Conservation (phyloP, 1,284 basidiomycete species). For the Heimioporus retisporus region DNA sequence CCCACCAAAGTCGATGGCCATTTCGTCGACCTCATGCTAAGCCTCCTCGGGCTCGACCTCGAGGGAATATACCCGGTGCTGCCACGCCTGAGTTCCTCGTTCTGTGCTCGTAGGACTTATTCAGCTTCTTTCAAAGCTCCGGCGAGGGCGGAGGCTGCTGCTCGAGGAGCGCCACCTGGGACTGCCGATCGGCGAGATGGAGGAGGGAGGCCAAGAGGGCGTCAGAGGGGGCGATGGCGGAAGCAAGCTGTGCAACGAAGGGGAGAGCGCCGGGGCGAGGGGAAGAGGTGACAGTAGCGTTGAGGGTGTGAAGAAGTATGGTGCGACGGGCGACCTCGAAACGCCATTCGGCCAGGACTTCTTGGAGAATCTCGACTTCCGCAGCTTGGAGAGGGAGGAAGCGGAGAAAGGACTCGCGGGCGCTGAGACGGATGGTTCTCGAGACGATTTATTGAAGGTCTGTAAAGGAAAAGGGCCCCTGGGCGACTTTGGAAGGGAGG, state of each 20-base stretch:
- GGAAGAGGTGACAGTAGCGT: conserved; percentile 47
- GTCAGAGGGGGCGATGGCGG: conserved; percentile 70
- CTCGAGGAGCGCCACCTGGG: conserved; percentile 68
- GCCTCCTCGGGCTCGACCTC: conserved; percentile 83
- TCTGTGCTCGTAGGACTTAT: conserved; percentile 76
- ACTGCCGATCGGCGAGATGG: conserved; percentile 67
- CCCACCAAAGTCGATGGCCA: conserved; percentile 77
- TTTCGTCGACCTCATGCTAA: conserved; percentile 78
- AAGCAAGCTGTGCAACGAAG: conserved; percentile 67
- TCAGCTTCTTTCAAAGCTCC: conserved; percentile 83
- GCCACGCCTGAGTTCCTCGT: conserved; percentile 60
- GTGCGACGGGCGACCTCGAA: conserved; percentile 76
- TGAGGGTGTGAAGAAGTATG: conserved; percentile 76
- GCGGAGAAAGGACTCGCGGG: conserved; percentile 77
- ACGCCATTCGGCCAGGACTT: conserved; percentile 74
- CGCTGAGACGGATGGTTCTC: conserved; percentile 75
- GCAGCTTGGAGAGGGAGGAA: conserved; percentile 70
- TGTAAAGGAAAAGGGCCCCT: conserved; percentile 76
- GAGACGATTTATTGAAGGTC: conserved; percentile 82
- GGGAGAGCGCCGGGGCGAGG: conserved; percentile 33
- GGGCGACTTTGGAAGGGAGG: conserved; percentile 75
- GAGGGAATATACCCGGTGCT: conserved; percentile 60
- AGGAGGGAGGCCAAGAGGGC: conserved; percentile 65
- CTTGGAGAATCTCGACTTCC: conserved; percentile 66
- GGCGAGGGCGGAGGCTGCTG: conserved; percentile 76